A percentile compares a stretch with the other conserved stretches of the same genome.
phyloP scores from a whole-genome alignment of 768 basidiomycete genomes.

The Xerocomellus amylosporus region DNA sequence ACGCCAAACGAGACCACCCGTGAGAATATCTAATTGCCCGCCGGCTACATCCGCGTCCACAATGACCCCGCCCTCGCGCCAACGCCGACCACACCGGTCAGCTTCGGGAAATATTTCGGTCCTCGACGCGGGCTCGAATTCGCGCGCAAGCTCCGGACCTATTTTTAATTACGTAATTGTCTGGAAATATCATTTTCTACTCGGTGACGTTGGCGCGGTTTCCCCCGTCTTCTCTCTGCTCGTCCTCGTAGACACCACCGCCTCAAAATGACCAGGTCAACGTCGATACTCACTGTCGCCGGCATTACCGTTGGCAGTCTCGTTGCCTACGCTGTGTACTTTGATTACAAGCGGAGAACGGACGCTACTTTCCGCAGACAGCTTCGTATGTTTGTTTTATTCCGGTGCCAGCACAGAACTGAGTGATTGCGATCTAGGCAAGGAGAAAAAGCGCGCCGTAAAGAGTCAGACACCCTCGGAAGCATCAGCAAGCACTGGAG shows the following conservation, averaged over 20 bases:
- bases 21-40: slow-evolving; percentile 14
- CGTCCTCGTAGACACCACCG: background rate
- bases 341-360: slow-evolving; percentile 91
- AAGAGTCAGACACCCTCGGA: slow-evolving; percentile 56
- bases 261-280: slow-evolving; percentile 30
- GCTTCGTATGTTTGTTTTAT: slow-evolving; percentile 58
- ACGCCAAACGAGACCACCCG: slow-evolving; percentile 18
- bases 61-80: too few species aligned
- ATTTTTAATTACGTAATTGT: slow-evolving; percentile 26
- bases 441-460: slow-evolving; percentile 86
- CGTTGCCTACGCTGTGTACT: slow-evolving; percentile 85
- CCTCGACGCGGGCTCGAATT: background rate
- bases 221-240: slow-evolving; percentile 15
- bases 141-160: background rate
- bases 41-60: slow-evolving; percentile 16
- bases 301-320: slow-evolving; percentile 50
- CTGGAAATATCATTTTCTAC: slow-evolving; percentile 4
- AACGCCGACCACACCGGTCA: too few species aligned
- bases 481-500: slow-evolving; percentile 20
- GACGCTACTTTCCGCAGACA: slow-evolving; percentile 84
- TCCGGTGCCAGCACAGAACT: background rate
- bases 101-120: too few species aligned
- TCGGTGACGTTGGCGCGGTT: slow-evolving; percentile 5
- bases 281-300: slow-evolving; percentile 41
- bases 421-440: slow-evolving; percentile 50